Evolutionary conservation across 1,139 yeast genomes (phyloP), one percentile per base, ranked within the genome.

Genomic region (Cylindricascospora bacillispora): DNA sequence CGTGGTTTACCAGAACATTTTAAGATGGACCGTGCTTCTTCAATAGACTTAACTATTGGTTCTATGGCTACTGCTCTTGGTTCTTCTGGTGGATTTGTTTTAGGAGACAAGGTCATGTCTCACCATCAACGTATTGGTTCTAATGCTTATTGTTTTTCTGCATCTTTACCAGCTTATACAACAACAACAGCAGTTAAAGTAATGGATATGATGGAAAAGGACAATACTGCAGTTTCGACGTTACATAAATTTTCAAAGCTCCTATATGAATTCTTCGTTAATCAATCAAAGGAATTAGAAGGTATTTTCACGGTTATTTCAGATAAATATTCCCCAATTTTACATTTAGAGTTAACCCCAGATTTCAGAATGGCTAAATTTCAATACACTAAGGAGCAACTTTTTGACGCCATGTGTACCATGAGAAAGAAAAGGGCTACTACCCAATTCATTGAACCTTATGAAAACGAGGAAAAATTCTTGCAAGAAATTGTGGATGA

Each of bases 81-180:
- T n/a, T 67, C 93, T 6, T 76, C 92, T 26, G 99, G 99, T 39
- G 98, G 95, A 1, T 89, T 83, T 56, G 89, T 94, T 52, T 82
- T 82, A 15, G 98, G 97, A 36, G 78, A 72, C 24, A 59, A 61
- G 24, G 77, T 78, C 35, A 82, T 89, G 86, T 73, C 86, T 26
- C 80, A 77, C 44, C 95, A 89, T 57, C 98, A 92, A 64, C 74
- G 93, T 51, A 78, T 86, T 47, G 81, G 85, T 19, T 81, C 94
- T 6, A 65, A 69, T 43, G 95, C 95, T 3, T 89, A 83, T 51
- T 92, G 92, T 36, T 89, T 83, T 52, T 79, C 93, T 50, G 99
- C 99, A 6, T 73, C 95, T 3, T 69, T 89, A 52, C 97, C 98
- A 10, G 93, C 97, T 12, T 86, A 80, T 55, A 70, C 85, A 28